Percentiles rank a stretch among this genome's conserved stretches.
These are phyloP conservation scores for Naumovozyma castellii DNA, from an alignment of 805 yeast species.

Conservation along the genomic window DNA sequence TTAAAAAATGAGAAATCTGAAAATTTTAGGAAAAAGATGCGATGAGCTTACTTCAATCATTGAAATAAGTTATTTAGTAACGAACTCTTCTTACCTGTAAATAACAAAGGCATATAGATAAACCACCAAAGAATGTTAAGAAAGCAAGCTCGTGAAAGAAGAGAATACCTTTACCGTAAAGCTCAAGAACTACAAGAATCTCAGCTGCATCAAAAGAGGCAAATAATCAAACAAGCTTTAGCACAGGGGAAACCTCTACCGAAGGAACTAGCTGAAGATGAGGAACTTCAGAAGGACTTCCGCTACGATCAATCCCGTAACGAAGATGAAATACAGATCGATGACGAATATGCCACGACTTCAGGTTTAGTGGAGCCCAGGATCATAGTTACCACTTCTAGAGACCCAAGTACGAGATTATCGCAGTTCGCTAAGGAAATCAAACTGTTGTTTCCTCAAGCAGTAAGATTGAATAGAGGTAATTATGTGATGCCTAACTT, in stretches of 20 bases:
- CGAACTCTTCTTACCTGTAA: no score
- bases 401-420: conserved; percentile 79
- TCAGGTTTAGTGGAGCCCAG: conserved; percentile 88
- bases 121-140: conserved; percentile 53
- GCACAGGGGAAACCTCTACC: conserved; percentile 88
- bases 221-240: conserved; percentile 73
- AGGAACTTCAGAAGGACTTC: conserved; percentile 67
- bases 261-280: conserved; percentile 84
- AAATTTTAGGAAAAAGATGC: no score
- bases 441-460: conserved; percentile 79
- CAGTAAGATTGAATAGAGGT: conserved; percentile 88
- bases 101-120: not conserved
- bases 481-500: conserved; percentile 76
- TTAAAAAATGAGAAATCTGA: no score
- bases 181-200: conserved; percentile 88
- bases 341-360: conserved; percentile 83
- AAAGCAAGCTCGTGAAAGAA: conserved; percentile 91
- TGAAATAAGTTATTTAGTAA: no score
- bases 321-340: conserved; percentile 42
- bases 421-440: conserved; percentile 91
- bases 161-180: conserved; percentile 84
- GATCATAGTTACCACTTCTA: conserved; percentile 83
- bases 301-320: conserved; percentile 67
- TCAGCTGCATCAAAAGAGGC: conserved; percentile 74
- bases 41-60: no score